These are phyloP conservation scores for Aspergillus affinis DNA, from an alignment of 495 filamentous ascomycete species.

Conservation along the genomic window DNA sequence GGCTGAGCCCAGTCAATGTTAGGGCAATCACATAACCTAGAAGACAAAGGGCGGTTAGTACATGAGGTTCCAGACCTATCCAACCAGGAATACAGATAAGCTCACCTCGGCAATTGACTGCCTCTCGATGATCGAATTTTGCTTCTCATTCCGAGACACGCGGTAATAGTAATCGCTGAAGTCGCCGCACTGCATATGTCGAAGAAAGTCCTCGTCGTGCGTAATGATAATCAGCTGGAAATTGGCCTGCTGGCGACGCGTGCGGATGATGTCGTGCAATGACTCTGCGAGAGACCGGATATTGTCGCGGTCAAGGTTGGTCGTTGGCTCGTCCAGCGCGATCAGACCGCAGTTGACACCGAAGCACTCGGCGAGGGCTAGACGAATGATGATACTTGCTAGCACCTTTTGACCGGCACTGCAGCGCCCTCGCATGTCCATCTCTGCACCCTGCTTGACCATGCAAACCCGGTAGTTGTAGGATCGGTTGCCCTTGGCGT, in stretches of 20 bases:
- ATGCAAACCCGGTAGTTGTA: slow-evolving; percentile 99
- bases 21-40: background rate
- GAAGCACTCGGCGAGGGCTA: slow-evolving; percentile 95
- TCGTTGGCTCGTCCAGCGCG: slow-evolving; percentile 96
- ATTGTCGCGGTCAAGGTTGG: slow-evolving; percentile 93
- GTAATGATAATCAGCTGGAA: slow-evolving; percentile 99
- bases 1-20: background rate
- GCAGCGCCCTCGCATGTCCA: slow-evolving; percentile 99
- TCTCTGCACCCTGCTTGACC: slow-evolving; percentile 94
- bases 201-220: slow-evolving; percentile 95
- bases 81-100: slow-evolving; percentile 3
- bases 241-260: slow-evolving; percentile 81
- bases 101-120: slow-evolving; percentile 63
- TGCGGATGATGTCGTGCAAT: slow-evolving; percentile 83
- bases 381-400: slow-evolving; percentile 94
- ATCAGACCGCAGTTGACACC: slow-evolving; percentile 95
- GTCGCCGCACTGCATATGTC: slow-evolving; percentile 90
- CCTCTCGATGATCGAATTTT: slow-evolving; percentile 82
- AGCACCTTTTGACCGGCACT: slow-evolving; percentile 95
- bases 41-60: background rate
- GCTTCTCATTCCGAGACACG: slow-evolving; percentile 76
- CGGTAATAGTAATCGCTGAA: slow-evolving; percentile 91
- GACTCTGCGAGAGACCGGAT: slow-evolving; percentile 83
- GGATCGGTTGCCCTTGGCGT: slow-evolving; percentile 68
- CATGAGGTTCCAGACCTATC: background rate